phyloP scores from a whole-genome alignment of 1,284 basidiomycete genomes.

The Ustilago trichophora region DNA sequence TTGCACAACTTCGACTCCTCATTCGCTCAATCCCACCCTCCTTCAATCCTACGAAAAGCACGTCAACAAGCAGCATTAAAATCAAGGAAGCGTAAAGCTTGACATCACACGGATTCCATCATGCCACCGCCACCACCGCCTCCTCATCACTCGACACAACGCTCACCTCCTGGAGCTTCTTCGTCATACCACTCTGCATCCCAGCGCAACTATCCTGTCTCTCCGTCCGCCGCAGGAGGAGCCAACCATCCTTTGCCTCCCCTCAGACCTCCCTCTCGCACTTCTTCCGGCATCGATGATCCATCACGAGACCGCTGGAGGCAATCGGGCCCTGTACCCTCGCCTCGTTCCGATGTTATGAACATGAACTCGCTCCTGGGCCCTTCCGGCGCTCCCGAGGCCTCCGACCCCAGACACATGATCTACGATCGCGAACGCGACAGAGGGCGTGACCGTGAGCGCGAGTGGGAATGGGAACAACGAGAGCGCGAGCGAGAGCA shows the following conservation, averaged over 20 bases:
- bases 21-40: too few species aligned
- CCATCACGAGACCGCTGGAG: slow-evolving; percentile 35
- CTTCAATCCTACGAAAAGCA: too few species aligned
- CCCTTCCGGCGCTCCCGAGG: slow-evolving; percentile 18
- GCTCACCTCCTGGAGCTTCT: slow-evolving; percentile 30
- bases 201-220: slow-evolving; percentile 23
- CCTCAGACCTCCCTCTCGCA: slow-evolving; percentile 32
- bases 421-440: slow-evolving; percentile 36
- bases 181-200: slow-evolving; percentile 18
- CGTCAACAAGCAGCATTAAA: too few species aligned
- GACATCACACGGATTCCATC: background rate
- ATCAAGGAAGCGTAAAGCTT: too few species aligned
- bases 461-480: slow-evolving; percentile 18
- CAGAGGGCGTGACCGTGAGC: slow-evolving; percentile 29
- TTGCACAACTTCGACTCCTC: background rate
- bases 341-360: slow-evolving; percentile 47
- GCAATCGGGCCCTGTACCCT: slow-evolving; percentile 8
- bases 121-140: slow-evolving; percentile 14
- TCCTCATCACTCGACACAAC: slow-evolving; percentile 12
- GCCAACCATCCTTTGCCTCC: slow-evolving; percentile 24
- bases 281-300: slow-evolving; percentile 28
- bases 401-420: slow-evolving; percentile 23
- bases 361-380: slow-evolving; percentile 58
- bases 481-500: slow-evolving; percentile 29
- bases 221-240: slow-evolving; percentile 12